Conservation (phyloP, 208 protist species). For the Strigomonas oncopelti region DNA sequence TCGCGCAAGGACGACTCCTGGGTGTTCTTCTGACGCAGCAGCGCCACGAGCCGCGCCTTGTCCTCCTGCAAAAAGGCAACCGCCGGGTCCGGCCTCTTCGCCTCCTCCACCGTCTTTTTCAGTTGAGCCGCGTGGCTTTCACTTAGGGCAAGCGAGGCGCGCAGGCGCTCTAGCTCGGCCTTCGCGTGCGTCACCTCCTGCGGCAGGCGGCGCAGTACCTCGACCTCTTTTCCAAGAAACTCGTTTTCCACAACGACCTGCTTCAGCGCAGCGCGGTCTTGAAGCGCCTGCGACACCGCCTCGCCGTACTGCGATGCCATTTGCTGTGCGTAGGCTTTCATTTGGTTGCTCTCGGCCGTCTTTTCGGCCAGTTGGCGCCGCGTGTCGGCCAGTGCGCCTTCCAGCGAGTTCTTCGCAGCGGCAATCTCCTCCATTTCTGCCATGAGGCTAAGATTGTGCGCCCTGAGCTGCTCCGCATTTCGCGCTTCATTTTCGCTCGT, state of each 20-base stretch:
- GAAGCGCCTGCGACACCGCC: constrained; percentile 12
- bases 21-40: constrained; percentile 47
- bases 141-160: constrained; percentile 22
- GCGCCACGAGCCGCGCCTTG: constrained; percentile 33
- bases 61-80: constrained; percentile 40
- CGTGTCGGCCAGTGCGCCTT: constrained; percentile 19
- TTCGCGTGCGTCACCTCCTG: constrained; percentile 39
- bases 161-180: constrained; percentile 34
- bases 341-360: background rate
- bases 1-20: constrained; percentile 27
- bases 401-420: constrained; percentile 12
- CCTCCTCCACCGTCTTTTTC: constrained; percentile 4
- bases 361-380: constrained; percentile 18
- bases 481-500: constrained; percentile 7
- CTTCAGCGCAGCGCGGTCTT: constrained; percentile 16
- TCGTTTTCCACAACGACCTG: constrained; percentile 27
- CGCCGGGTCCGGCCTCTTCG: constrained; percentile 19
- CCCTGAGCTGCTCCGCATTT: constrained; percentile 14
- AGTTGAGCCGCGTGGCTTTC: background rate
- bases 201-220: constrained; percentile 30
- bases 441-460: background rate
- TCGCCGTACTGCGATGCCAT: constrained; percentile 16
- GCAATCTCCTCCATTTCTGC: constrained; percentile 5
- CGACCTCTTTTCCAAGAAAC: constrained; percentile 33
- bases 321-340: constrained; percentile 19